Conservation (phyloP, 305 asterid species). For the Fraxinus platypoda region DNA sequence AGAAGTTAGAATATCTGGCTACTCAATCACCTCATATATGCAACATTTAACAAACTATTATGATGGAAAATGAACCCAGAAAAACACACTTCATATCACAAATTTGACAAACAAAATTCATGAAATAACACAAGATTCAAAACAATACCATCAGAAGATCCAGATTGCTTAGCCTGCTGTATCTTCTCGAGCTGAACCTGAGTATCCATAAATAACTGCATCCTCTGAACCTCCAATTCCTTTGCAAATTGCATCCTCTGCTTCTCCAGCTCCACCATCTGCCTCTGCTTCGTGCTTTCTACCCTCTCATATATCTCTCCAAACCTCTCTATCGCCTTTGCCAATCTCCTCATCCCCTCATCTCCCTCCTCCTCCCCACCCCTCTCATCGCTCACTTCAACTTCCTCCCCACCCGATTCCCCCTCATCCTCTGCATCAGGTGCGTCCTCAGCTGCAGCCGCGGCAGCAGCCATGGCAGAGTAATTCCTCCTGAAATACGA, state of each 20-base stretch:
- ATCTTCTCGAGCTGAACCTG: slow-evolving; percentile 80
- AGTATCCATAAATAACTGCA: slow-evolving; percentile 89
- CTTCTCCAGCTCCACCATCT: slow-evolving; percentile 91
- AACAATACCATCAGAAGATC: slow-evolving; percentile 70
- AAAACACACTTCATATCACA: neutral
- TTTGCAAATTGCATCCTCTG: slow-evolving; percentile 91
- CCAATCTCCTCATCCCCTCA: slow-evolving; percentile 64
- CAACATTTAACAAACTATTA: neutral
- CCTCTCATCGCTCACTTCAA: slow-evolving; percentile 47
- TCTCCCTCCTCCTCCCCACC: slow-evolving; percentile 43
- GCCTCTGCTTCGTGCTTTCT: slow-evolving; percentile 79
- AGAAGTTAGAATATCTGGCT: neutral
- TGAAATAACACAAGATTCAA: neutral
- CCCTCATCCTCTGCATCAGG: slow-evolving; percentile 37
- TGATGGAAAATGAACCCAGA: neutral
- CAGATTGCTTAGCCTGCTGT: slow-evolving; percentile 59
- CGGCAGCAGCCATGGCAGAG: slow-evolving; percentile 85
- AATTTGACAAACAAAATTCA: neutral
- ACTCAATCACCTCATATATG: neutral
- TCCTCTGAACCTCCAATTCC: slow-evolving; percentile 94
- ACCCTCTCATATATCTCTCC: slow-evolving; percentile 83
- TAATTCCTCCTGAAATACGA: slow-evolving; percentile 73
- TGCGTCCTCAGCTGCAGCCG: slow-evolving; percentile 50
- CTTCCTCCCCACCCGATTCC: slow-evolving; percentile 50
- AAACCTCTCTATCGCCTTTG: slow-evolving; percentile 75